These are phyloP conservation scores for Glycine latifolia DNA, from an alignment of 306 rosid species.

Conservation along the genomic window DNA sequence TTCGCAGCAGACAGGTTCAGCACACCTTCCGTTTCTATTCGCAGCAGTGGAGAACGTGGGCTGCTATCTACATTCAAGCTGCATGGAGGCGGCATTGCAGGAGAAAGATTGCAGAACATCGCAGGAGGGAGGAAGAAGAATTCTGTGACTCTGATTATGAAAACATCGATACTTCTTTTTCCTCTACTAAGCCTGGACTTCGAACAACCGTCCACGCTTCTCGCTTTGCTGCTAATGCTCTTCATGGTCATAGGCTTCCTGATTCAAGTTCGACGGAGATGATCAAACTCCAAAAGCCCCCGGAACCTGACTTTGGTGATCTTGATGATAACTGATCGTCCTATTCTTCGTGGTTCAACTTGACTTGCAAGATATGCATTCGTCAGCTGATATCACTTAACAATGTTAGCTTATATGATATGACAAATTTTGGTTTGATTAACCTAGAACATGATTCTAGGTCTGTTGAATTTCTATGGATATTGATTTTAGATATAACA, in stretches of 20 bases:
- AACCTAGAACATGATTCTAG: not conserved
- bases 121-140: constrained; percentile 59
- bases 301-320: constrained; percentile 80
- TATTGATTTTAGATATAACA: constrained; percentile 15
- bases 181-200: constrained; percentile 40
- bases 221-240: constrained; percentile 79
- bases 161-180: constrained; percentile 36
- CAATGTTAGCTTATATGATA: not conserved
- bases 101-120: constrained; percentile 56
- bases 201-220: constrained; percentile 72
- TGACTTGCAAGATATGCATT: constrained; percentile 24
- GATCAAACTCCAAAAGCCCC: constrained; percentile 65
- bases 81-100: constrained; percentile 73
- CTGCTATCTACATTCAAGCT: constrained; percentile 82
- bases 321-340: constrained; percentile 45
- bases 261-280: constrained; percentile 45
- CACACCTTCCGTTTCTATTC: constrained; percentile 93
- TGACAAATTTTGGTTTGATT: constrained; percentile 8
- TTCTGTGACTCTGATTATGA: constrained; percentile 39
- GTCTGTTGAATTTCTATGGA: constrained; percentile 14
- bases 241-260: constrained; percentile 66
- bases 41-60: constrained; percentile 98
- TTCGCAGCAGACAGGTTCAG: constrained; percentile 88
- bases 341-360: constrained; percentile 55
- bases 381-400: constrained; percentile 10